phyloP scores from a whole-genome alignment of 1,139 yeast species.

The Citeromyces hawaiiensis region DNA sequence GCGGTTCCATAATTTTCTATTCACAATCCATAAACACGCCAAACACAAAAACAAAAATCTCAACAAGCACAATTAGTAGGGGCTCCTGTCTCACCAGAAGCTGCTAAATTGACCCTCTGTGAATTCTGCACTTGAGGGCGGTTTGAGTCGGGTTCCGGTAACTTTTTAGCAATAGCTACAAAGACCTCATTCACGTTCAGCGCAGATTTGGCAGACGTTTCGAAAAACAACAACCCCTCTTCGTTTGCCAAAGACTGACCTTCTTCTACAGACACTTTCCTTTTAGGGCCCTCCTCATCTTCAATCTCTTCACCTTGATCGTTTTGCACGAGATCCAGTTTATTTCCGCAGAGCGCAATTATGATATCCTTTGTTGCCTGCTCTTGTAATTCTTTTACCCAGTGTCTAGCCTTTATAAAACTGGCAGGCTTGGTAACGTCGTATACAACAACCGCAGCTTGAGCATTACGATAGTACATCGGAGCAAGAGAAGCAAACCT shows the following conservation, averaged over 20 bases:
- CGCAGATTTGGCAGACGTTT: conserved; percentile 93
- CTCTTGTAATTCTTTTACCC: conserved; percentile 95
- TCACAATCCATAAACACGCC: not conserved
- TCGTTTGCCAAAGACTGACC: conserved; percentile 74
- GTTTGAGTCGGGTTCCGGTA: conserved; percentile 35
- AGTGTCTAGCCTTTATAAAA: conserved; percentile 94
- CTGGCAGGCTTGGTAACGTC: conserved; percentile 97
- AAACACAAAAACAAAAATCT: not conserved
- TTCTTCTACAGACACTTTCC: conserved; percentile 82
- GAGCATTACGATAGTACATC: conserved; percentile 97
- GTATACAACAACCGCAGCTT: conserved; percentile 91
- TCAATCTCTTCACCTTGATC: conserved; percentile 16
- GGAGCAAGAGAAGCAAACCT: conserved; percentile 95
- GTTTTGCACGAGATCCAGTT: conserved; percentile 47
- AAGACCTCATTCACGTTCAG: conserved; percentile 86
- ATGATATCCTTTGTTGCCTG: conserved; percentile 87
- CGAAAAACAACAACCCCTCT: conserved; percentile 81
- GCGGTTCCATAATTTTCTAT: too few relatives aligned
- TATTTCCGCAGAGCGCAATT: conserved; percentile 90
- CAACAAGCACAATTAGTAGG: not conserved
- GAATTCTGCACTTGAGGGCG: not conserved
- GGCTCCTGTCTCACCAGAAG: not conserved
- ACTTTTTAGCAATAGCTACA: conserved; percentile 76
- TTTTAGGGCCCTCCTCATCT: conserved; percentile 26
- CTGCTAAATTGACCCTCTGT: not conserved